Percentiles rank a stretch among this genome's conserved stretches.
phyloP scores from a whole-genome alignment of 2,329 filamentous ascomycete species.

The Ramularia endophylla region DNA sequence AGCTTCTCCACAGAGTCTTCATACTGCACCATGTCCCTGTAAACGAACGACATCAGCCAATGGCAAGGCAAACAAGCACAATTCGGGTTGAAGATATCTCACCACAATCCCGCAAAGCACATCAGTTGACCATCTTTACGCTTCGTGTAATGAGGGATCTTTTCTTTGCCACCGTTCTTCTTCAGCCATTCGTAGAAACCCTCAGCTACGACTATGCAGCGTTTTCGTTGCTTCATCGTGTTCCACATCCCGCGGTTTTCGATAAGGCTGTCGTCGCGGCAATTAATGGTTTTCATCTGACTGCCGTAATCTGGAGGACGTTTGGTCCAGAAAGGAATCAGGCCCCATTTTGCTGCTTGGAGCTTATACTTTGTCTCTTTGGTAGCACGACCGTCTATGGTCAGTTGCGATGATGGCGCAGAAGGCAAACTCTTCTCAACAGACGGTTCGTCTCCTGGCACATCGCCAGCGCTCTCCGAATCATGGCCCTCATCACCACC shows the following conservation, averaged over 20 bases:
- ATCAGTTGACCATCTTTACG: conserved; percentile 76
- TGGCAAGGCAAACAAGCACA: no score
- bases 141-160: conserved; percentile 77
- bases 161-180: conserved; percentile 68
- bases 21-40: conserved; percentile 68
- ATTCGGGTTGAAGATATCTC: no score
- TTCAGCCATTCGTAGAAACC: conserved; percentile 98
- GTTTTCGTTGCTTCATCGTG: conserved; percentile 80
- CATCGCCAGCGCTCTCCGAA: conserved; percentile 10
- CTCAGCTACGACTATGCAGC: conserved; percentile 81
- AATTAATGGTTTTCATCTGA: conserved; percentile 88
- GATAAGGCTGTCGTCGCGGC: conserved; percentile 77
- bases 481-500: conserved; percentile 18
- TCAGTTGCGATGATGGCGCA: conserved; percentile 9
- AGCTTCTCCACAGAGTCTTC: conserved; percentile 64
- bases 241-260: conserved; percentile 81
- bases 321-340: conserved; percentile 92
- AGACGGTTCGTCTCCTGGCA: conserved; percentile 19
- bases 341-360: conserved; percentile 92
- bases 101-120: conserved; percentile 85
- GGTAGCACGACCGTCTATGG: conserved; percentile 20
- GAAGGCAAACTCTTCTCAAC: conserved; percentile 22
- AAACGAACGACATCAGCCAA: no score
- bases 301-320: conserved; percentile 69
- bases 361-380: conserved; percentile 64